phyloP scores from a whole-genome alignment of 2,329 filamentous ascomycete species.

The Aureobasidium sp. region DNA sequence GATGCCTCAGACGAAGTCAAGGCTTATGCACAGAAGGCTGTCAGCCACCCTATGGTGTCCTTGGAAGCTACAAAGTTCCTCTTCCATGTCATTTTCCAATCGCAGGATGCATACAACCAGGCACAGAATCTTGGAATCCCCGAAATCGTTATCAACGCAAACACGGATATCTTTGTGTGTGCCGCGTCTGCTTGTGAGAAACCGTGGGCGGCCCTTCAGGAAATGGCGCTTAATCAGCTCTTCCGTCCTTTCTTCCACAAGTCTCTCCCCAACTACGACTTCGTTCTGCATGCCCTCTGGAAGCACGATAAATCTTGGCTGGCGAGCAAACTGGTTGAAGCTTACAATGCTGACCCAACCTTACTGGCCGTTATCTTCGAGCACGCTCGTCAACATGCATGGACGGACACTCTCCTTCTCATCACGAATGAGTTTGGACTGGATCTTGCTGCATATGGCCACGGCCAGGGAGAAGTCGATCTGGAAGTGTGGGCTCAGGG shows the following conservation, averaged over 20 bases:
- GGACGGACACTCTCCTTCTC: constrained; percentile 75
- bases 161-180: constrained; percentile 71
- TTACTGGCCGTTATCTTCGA: constrained; percentile 66
- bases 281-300: constrained; percentile 88
- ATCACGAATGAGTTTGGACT: constrained; percentile 77
- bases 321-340: constrained; percentile 67
- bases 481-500: constrained; percentile 72
- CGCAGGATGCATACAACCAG: constrained; percentile 50
- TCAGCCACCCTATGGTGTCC: constrained; percentile 82
- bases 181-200: constrained; percentile 71
- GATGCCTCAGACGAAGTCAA: constrained; percentile 54
- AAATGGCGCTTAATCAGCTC: constrained; percentile 66
- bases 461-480: constrained; percentile 73
- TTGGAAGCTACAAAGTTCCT: constrained; percentile 69
- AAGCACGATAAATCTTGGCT: constrained; percentile 86
- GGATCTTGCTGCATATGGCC: constrained; percentile 78
- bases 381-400: constrained; percentile 72
- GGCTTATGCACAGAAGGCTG: constrained; percentile 57
- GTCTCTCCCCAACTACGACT: constrained; percentile 69
- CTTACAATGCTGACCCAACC: constrained; percentile 63
- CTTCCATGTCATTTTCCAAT: constrained; percentile 55
- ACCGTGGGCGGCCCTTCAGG: constrained; percentile 67
- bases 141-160: constrained; percentile 58
- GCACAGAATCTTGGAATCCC: constrained; percentile 53
- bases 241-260: constrained; percentile 81